Conservation (phyloP, 495 filamentous ascomycete species). For the Daldinia grandis region DNA sequence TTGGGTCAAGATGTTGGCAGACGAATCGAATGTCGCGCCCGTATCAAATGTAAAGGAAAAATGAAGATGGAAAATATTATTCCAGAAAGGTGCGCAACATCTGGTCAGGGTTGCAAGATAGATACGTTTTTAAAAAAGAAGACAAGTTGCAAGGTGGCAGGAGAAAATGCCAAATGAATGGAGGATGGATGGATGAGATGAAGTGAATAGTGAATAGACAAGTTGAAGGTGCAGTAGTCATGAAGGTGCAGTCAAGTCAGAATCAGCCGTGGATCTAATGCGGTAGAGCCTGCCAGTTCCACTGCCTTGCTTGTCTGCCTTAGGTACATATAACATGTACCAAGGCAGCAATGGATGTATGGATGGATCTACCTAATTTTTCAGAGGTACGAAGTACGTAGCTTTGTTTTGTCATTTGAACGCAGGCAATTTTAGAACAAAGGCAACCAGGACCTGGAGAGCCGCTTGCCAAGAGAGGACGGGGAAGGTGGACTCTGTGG, state of each 20-base stretch:
- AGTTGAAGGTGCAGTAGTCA: constrained; percentile 19
- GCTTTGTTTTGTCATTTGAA: constrained; percentile 3
- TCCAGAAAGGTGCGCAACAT: constrained; percentile 4
- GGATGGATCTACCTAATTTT: not conserved
- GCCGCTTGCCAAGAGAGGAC: constrained; percentile 28
- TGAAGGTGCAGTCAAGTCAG: constrained; percentile 10
- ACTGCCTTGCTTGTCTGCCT: constrained; percentile 13
- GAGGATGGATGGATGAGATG: not conserved
- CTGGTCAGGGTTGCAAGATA: not conserved
- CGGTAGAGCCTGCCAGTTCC: constrained; percentile 9
- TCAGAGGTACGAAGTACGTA: not conserved
- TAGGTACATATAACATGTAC: not conserved
- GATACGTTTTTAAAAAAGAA: not conserved
- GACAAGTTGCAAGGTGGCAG: not conserved
- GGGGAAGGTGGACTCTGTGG: constrained; percentile 7
- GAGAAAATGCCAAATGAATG: not conserved
- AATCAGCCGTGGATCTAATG: constrained; percentile 28
- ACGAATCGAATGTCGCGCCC: constrained; percentile 7
- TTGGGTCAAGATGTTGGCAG: not conserved
- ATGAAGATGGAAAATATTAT: not conserved
- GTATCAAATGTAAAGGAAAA: not conserved
- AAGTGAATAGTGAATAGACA: constrained; percentile 6
- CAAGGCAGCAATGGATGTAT: not conserved
- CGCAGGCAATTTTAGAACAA: constrained; percentile 16
- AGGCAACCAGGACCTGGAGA: constrained; percentile 7